Conservation (phyloP, 2,329 filamentous ascomycete species). For the Colletotrichum sp. region DNA sequence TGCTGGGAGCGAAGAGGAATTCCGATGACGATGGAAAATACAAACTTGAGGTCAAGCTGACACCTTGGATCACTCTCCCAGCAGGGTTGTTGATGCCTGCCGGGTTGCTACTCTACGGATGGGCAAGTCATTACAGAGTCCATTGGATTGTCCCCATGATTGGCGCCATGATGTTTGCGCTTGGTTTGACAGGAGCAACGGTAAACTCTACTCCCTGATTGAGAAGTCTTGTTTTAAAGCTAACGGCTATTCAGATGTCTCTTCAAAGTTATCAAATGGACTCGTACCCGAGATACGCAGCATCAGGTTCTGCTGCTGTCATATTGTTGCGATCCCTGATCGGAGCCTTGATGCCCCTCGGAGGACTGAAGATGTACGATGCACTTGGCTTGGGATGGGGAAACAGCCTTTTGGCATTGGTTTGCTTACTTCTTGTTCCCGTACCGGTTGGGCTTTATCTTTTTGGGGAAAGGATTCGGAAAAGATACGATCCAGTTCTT, state of each 20-base stretch:
- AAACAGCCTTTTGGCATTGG: conserved; percentile 43
- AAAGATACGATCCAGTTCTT: neutral
- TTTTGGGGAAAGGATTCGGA: neutral
- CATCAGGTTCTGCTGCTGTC: conserved; percentile 43
- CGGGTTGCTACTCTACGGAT: conserved; percentile 65
- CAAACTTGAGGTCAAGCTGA: conserved; percentile 33
- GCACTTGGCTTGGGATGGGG: conserved; percentile 48
- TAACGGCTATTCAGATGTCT: conserved; percentile 33
- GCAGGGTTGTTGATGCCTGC: conserved; percentile 38
- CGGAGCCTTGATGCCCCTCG: conserved; percentile 43
- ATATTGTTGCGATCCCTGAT: conserved; percentile 40
- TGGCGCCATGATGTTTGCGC: conserved; percentile 46
- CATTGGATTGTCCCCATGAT: conserved; percentile 63
- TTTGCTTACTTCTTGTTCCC: conserved; percentile 39
- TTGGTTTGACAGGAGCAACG: conserved; percentile 41
- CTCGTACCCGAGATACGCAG: conserved; percentile 44
- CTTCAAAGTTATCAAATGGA: conserved; percentile 70
- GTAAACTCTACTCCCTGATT: neutral
- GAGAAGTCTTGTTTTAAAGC: neutral
- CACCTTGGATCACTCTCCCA: conserved; percentile 26
- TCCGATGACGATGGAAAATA: conserved; percentile 26
- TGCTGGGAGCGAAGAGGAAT: conserved; percentile 22
- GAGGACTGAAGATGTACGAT: conserved; percentile 41
- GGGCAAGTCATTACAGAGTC: conserved; percentile 55
- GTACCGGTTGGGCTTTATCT: conserved; percentile 28